Base-by-base conservation (phyloP, 768 basidiomycete genomes). In the Cystofilobasidium macerans region DNA sequence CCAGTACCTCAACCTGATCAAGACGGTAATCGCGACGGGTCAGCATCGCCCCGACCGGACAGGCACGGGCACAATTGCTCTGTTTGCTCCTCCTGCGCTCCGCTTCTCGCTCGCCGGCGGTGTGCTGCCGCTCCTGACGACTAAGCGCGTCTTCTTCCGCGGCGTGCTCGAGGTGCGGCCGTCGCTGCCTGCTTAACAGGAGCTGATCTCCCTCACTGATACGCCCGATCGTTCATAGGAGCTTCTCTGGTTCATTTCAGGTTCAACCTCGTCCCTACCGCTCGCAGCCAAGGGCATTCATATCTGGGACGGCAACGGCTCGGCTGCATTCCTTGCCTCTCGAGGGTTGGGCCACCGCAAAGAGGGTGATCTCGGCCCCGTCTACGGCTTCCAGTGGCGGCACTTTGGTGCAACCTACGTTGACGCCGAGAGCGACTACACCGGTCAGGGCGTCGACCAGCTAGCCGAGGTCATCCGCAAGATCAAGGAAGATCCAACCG, bases 241-340 rank as follows among this genome's bases (percentile, higher is more conserved):
- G 71, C 83, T 99, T 0, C 80, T 98, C 9, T 99, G 94, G 94
- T 99, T 99, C 72, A 78, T 95, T 20, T 79, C 80, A 42, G 93
- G 94, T 1, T 81, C 80, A 11, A 97, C 93, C 0, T 90, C 95
- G 77, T 84, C 88, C 0, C 84, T 78, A 7, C 70, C 85, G 0
- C 81, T 99, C 45, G 83, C 85, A 1, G 80, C 81, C 35, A 88
- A 88, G 74, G 91, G 89, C 60, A 82, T 98, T 69, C 88, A 88
- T 75, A 98, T 99, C 71, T 99, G 95, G 95, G 92, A 97, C 74
- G 92, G 93, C 0, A 98, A 99, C 70, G 93, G 90, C 11, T 86
- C 86, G 2, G 83, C 86, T 69, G 86, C 83, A 70, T 98, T 94
- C 72, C 77, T 98, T 33, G 88, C 91, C 73, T 81, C 82, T 65